phyloP scores from a whole-genome alignment of 1,284 basidiomycete species.

The Trichosporon sp. region DNA sequence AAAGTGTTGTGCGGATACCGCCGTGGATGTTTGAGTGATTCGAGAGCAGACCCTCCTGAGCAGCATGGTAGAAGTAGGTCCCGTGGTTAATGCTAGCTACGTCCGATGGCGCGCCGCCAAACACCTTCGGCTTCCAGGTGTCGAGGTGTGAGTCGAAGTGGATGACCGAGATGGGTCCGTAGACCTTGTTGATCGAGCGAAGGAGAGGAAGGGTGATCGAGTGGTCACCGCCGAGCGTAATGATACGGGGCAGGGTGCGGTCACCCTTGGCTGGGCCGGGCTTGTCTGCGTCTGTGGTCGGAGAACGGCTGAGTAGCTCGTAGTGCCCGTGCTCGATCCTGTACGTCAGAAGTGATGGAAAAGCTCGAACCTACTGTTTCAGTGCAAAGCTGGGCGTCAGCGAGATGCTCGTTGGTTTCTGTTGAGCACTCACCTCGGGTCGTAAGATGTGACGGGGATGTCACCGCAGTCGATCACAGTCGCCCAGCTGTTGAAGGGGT shows the following conservation, averaged over 20 bases:
- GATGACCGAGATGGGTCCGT: conserved; percentile 25
- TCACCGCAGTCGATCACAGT: conserved; percentile 39
- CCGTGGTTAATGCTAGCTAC: conserved; percentile 39
- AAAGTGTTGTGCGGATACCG: conserved; percentile 21
- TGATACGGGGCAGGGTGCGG: conserved; percentile 35
- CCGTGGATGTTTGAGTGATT: conserved; percentile 55
- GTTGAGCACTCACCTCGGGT: no score
- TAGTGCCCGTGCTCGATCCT: conserved; percentile 9
- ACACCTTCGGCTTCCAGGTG: conserved; percentile 30
- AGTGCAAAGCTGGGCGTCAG: not conserved
- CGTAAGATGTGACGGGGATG: conserved; percentile 38
- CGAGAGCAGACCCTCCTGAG: conserved; percentile 36
- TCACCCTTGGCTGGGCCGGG: conserved; percentile 11
- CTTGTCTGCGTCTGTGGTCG: not conserved
- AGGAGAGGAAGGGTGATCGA: conserved; percentile 50
- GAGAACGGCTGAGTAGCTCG: conserved; percentile 1
- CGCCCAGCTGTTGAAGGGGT: conserved; percentile 27
- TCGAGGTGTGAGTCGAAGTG: conserved; percentile 48
- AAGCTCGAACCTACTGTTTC: not conserved
- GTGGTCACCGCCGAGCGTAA: conserved; percentile 46
- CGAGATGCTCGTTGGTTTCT: no score
- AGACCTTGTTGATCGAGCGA: conserved; percentile 41
- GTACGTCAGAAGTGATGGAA: not conserved
- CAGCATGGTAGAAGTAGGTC: conserved; percentile 41
- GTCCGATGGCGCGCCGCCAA: conserved; percentile 26